Percentiles rank a stretch among this genome's conserved stretches.
phyloP scores from a whole-genome alignment of 2,329 filamentous ascomycete genomes.

The Leptographium procerum region DNA sequence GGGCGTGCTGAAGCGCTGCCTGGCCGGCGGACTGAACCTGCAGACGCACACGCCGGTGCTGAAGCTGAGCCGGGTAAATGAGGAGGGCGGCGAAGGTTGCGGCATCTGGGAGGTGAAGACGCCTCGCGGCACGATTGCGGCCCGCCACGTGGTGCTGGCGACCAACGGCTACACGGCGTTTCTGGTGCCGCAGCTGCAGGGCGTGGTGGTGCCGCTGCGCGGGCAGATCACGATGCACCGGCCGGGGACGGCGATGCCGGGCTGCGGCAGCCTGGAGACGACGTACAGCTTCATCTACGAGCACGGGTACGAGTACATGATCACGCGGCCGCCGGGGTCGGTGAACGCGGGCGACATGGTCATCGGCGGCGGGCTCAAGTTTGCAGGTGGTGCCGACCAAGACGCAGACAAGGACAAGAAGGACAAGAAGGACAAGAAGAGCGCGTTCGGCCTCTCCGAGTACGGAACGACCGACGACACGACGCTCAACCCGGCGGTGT shows the following conservation, averaged over 20 bases:
- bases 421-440: too few relatives aligned
- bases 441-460: conserved; percentile 30
- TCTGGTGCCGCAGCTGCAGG: conserved; percentile 30
- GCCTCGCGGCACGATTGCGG: conserved; percentile 27
- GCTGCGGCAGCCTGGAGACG: conserved; percentile 13
- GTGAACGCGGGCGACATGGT: conserved; percentile 39
- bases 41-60: conserved; percentile 40
- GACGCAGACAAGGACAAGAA: too few relatives aligned
- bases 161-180: conserved; percentile 42
- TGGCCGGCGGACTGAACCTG: conserved; percentile 34
- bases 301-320: conserved; percentile 56
- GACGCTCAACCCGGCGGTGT: conserved; percentile 35
- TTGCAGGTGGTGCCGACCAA: conserved; percentile 19
- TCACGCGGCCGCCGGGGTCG: conserved; percentile 39
- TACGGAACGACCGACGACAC: conserved; percentile 48
- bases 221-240: conserved; percentile 37
- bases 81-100: conserved; percentile 1
- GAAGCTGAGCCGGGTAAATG: conserved; percentile 8
- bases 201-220: conserved; percentile 35
- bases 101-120: conserved; percentile 29
- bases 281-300: conserved; percentile 53
- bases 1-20: conserved; percentile 32
- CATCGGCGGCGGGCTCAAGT: conserved; percentile 45
- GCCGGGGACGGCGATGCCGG: conserved; percentile 23
- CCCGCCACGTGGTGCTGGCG: conserved; percentile 34